Percentiles rank a stretch among this genome's conserved stretches.
These are phyloP conservation scores for Zasmidium citrigriseum DNA, from an alignment of 2,329 filamentous ascomycete species.

Conservation along the genomic window DNA sequence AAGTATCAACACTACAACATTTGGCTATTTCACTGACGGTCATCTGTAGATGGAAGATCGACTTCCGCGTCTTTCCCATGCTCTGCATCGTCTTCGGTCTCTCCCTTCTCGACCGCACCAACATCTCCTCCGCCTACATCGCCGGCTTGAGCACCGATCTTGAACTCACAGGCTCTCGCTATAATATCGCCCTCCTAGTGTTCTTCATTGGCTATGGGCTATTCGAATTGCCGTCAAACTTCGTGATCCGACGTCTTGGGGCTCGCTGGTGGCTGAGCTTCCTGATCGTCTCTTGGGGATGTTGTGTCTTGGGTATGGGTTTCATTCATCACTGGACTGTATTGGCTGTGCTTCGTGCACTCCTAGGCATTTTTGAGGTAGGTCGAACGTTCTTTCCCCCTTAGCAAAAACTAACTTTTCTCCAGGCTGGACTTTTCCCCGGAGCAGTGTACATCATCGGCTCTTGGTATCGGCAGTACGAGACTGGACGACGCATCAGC, in stretches of 20 bases:
- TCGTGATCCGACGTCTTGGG: slow-evolving; percentile 35
- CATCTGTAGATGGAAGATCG: slow-evolving; percentile 30
- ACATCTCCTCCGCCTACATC: slow-evolving; percentile 69
- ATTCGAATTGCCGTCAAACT: slow-evolving; percentile 37
- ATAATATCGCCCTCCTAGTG: slow-evolving; percentile 35
- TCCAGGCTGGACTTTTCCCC: slow-evolving; percentile 51
- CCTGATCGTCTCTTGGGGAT: slow-evolving; percentile 55
- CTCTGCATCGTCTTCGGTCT: slow-evolving; percentile 49
- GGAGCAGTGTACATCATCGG: slow-evolving; percentile 37
- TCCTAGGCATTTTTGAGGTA: slow-evolving; percentile 63
- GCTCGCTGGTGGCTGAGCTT: slow-evolving; percentile 34
- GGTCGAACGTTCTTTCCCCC: too few species aligned
- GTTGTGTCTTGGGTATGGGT: slow-evolving; percentile 63
- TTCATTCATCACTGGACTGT: slow-evolving; percentile 57
- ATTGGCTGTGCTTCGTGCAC: slow-evolving; percentile 55
- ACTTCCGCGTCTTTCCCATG: slow-evolving; percentile 36
- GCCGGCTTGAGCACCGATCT: slow-evolving; percentile 57
- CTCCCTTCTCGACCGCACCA: slow-evolving; percentile 76
- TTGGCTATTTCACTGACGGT: too few species aligned
- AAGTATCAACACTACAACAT: background rate
- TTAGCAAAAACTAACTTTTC: too few species aligned
- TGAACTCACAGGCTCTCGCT: slow-evolving; percentile 29
- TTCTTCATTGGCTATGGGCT: slow-evolving; percentile 37
- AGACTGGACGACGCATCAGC: slow-evolving; percentile 38
- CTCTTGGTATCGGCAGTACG: slow-evolving; percentile 26